Base-by-base conservation (phyloP, 345 rosid genomes). In the Salix dunnii region DNA sequence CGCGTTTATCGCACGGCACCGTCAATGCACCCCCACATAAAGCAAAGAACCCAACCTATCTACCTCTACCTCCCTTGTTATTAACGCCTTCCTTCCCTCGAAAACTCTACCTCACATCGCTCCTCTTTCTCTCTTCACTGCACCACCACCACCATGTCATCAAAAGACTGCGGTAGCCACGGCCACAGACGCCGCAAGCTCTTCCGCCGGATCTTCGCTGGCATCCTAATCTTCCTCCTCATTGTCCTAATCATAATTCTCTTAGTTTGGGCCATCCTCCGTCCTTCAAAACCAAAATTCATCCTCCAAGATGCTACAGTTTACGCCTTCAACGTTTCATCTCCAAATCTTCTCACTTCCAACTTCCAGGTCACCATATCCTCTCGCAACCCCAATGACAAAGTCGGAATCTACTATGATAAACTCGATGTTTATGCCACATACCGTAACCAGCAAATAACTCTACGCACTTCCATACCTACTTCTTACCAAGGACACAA, bases 271-370 rank as follows among this genome's bases (percentile, higher is more conserved):
- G 97, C 97, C 75, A 85, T 94, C 73, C 94, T 94, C 79, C 93
- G 86, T 23, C 99, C 99, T 1, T 62, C 77, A 21, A 96, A 96
- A 46, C 99, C 98, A n/a, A 74, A 72, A 1, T 94, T 96, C 89
- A 5, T 88, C 83, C 90, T 96, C 83, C 98, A 92, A 81, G 97
- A 96, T 87, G 92, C 89, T 80, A 96, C 98, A 82, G 92, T 96
- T 77, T 89, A 80, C 82, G 85, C 82, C 83, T 96, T 96, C 92
- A 96, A 94, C 89, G 71, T 88, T 81, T 78, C 99, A 13, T 63
- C 68, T 14, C 94, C 97, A 0, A 92, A 90, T 85, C 67, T 79
- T 80, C 89, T 96, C 82, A 90, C 97, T 13, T 89, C 92, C 74
- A 91, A 81, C 79, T 83, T 96, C 80, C 95, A 90, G 65, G 88